These are phyloP conservation scores for Phytophthora aleatoria DNA, from an alignment of 352 stramenopile species.

Conservation along the genomic window DNA sequence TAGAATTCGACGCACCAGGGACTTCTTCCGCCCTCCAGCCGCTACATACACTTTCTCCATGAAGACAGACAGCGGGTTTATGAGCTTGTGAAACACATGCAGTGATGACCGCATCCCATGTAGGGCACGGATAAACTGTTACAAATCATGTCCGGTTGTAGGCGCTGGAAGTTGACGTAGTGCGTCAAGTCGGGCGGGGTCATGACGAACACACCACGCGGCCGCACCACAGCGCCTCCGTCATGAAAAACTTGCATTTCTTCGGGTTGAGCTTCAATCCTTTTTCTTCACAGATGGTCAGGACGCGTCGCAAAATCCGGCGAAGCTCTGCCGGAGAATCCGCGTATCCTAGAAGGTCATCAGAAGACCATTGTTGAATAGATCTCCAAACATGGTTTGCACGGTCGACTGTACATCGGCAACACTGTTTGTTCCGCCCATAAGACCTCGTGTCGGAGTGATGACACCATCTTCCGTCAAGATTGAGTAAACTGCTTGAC, in stretches of 20 bases:
- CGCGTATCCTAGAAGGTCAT: conserved; percentile 13
- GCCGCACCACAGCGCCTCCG: neutral
- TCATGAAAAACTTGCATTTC: neutral
- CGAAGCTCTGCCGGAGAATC: conserved; percentile 1
- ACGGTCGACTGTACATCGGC: conserved; percentile 10
- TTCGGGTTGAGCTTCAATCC: neutral
- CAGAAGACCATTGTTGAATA: conserved; percentile 18
- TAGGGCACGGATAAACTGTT: conserved; percentile 1
- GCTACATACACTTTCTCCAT: neutral
- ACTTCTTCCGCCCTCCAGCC: neutral
- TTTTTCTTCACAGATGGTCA: neutral
- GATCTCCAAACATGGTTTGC: conserved; percentile 14
- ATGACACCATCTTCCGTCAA: conserved; percentile 16
- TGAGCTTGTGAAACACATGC: neutral
- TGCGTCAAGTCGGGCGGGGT: neutral
- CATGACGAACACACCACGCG: neutral
- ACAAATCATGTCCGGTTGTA: neutral
- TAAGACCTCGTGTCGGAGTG: neutral
- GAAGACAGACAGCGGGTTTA: neutral
- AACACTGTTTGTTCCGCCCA: neutral
- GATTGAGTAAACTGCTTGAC: conserved; percentile 18
- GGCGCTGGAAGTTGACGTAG: neutral
- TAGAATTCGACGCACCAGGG: neutral
- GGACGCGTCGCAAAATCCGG: neutral
- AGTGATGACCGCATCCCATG: neutral